phyloP scores from a whole-genome alignment of 2,329 filamentous ascomycete genomes.

The Verticillium klebahnii region DNA sequence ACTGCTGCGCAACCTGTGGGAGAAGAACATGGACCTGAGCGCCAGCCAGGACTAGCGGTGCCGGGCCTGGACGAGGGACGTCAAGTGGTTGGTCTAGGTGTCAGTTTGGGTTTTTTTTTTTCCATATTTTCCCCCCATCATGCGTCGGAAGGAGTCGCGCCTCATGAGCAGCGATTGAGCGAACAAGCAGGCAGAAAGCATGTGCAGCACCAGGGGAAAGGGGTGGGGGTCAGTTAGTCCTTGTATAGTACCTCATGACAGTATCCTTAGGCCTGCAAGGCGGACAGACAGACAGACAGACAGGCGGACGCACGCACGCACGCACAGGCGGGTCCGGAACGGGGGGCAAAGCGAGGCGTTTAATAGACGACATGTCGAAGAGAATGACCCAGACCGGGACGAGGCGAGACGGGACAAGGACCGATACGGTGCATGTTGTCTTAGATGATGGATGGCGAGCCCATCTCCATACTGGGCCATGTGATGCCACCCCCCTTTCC shows the following conservation, averaged over 20 bases:
- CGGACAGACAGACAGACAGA: not conserved
- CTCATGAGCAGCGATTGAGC: too few species aligned
- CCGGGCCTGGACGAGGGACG: not conserved
- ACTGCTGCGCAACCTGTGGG: constrained; percentile 56
- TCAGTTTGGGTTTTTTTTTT: too few species aligned
- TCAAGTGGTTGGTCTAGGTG: too few species aligned
- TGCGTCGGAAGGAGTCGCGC: too few species aligned
- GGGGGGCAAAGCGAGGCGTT: not conserved
- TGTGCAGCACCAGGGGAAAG: too few species aligned
- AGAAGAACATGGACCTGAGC: constrained; percentile 54
- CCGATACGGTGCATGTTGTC: not conserved
- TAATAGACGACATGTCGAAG: not conserved
- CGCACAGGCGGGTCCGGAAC: too few species aligned
- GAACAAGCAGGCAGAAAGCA: too few species aligned
- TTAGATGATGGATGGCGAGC: not conserved
- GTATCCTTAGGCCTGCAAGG: not conserved
- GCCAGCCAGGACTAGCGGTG: constrained; percentile 43
- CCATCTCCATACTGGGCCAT: not conserved
- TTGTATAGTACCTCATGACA: not conserved
- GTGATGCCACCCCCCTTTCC: not conserved
- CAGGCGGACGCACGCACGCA: not conserved
- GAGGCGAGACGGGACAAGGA: not conserved
- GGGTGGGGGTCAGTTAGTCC: not conserved
- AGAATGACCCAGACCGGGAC: not conserved
- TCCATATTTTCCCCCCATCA: too few species aligned